Evolutionary conservation across 805 yeast genomes (phyloP).

Genomic region (Allodekkera sacchari): DNA sequence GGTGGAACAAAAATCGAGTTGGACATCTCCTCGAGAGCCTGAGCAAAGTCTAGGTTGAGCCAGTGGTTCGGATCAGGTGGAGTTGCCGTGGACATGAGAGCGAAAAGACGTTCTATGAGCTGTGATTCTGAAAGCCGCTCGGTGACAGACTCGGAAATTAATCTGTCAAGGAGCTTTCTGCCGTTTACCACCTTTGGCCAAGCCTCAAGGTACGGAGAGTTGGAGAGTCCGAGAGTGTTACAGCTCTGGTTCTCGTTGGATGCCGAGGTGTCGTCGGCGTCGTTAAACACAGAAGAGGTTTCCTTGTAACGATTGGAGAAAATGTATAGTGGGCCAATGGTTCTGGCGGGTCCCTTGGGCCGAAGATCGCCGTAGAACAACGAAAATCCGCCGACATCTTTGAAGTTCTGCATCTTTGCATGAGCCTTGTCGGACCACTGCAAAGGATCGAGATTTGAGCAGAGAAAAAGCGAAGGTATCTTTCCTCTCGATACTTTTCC

Average conservation of each 20-base stretch:
- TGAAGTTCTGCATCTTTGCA: conserved; percentile 19
- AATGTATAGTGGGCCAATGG: conserved; percentile 31
- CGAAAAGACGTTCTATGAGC: conserved; percentile 45
- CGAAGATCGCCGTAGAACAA: conserved; percentile 45
- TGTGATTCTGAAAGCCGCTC: conserved; percentile 23
- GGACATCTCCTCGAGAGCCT: conserved; percentile 36
- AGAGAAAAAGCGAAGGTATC: conserved; percentile 32
- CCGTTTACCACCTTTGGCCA: conserved; percentile 73
- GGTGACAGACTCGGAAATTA: conserved; percentile 20
- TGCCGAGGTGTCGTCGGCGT: not conserved
- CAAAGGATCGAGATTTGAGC: conserved; percentile 24
- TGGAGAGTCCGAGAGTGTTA: conserved; percentile 52
- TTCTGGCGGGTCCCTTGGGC: conserved; percentile 16
- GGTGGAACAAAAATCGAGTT: conserved; percentile 71
- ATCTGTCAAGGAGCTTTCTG: conserved; percentile 46
- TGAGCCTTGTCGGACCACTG: conserved; percentile 37
- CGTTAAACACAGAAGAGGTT: conserved; percentile 11
- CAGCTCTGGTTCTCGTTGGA: conserved; percentile 11
- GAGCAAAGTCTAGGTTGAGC: conserved; percentile 19
- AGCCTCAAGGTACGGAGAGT: conserved; percentile 54
- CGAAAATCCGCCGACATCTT: conserved; percentile 54
- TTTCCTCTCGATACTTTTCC: conserved; percentile 35
- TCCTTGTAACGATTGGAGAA: conserved; percentile 41
- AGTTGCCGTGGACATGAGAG: conserved; percentile 39
- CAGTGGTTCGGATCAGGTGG: conserved; percentile 19